phyloP scores from a whole-genome alignment of 371 early-diverging fungal species.

The Mortierella sp. region DNA sequence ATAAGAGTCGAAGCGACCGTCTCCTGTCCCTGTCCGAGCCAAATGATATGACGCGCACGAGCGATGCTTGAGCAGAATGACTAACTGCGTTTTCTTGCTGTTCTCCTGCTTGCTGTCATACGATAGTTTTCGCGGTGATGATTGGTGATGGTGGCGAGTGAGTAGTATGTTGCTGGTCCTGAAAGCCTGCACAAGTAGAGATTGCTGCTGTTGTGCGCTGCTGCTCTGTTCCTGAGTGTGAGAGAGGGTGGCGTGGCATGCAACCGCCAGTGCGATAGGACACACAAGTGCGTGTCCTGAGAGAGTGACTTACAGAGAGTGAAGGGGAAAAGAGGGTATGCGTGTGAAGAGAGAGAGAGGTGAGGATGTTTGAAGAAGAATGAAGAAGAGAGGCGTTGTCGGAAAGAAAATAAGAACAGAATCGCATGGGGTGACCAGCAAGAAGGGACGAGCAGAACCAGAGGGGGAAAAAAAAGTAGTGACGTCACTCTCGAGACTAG shows the following conservation, averaged over 20 bases:
- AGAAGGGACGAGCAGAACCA: no score
- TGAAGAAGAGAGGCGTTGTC: background rate
- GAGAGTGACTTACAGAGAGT: background rate
- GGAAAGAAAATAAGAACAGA: no score
- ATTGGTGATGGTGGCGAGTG: background rate
- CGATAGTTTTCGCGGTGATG: no score
- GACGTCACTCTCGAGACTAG: no score
- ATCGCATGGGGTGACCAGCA: no score
- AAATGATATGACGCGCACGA: no score
- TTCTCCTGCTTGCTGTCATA: no score
- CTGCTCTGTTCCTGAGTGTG: background rate
- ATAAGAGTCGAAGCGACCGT: background rate
- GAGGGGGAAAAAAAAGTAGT: background rate
- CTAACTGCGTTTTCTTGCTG: no score
- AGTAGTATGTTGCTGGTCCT: no score
- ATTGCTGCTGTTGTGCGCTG: no score
- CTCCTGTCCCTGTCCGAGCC: background rate
- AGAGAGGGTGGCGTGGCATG: background rate
- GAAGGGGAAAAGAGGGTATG: background rate
- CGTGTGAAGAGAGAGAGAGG: background rate
- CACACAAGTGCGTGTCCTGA: background rate
- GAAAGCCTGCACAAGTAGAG: no score
- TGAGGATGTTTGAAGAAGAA: background rate
- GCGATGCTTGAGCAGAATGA: no score
- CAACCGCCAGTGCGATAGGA: background rate